Evolutionary conservation across 2,329 filamentous ascomycete genomes (phyloP).

Genomic region (Raffaelea albimanens): DNA sequence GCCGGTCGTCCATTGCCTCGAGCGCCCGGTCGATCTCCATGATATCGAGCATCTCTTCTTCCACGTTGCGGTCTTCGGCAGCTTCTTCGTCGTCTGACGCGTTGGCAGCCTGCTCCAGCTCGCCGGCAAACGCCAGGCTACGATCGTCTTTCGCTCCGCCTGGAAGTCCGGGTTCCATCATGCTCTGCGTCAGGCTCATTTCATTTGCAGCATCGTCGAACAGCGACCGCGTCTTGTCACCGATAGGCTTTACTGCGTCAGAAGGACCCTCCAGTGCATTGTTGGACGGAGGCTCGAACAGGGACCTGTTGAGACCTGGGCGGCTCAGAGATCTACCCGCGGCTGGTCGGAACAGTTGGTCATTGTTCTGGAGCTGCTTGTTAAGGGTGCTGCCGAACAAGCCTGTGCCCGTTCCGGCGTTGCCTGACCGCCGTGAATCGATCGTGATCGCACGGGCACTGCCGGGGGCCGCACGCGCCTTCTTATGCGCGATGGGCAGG

Average conservation of each 20-base stretch:
- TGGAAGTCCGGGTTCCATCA: slow-evolving; percentile 9
- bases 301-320: slow-evolving; percentile 2
- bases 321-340: slow-evolving; percentile 9
- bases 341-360: slow-evolving; percentile 1
- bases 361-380: slow-evolving; percentile 16
- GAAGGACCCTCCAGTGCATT: not conserved
- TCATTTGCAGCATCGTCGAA: slow-evolving; percentile 14
- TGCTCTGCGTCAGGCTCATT: slow-evolving; percentile 16
- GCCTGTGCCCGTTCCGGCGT: slow-evolving; percentile 28
- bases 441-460: slow-evolving; percentile 45
- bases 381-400: slow-evolving; percentile 42
- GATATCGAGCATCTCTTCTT: slow-evolving; percentile 54
- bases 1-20: slow-evolving; percentile 41
- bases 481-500: no score
- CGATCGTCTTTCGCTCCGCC: not conserved
- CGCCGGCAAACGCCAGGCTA: slow-evolving; percentile 40
- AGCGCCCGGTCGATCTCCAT: slow-evolving; percentile 56
- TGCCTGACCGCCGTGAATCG: slow-evolving; percentile 36
- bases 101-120: slow-evolving; percentile 44
- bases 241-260: no score
- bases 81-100: slow-evolving; percentile 36
- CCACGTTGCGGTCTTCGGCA: slow-evolving; percentile 40
- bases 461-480: slow-evolving; percentile 16
- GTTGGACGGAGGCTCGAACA: slow-evolving; percentile 7
- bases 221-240: slow-evolving; percentile 14